Evolutionary conservation across 139 green algal species (phyloP), one percentile per base, ranked within the genome.

Genomic region (Desmodesmus armatus): DNA sequence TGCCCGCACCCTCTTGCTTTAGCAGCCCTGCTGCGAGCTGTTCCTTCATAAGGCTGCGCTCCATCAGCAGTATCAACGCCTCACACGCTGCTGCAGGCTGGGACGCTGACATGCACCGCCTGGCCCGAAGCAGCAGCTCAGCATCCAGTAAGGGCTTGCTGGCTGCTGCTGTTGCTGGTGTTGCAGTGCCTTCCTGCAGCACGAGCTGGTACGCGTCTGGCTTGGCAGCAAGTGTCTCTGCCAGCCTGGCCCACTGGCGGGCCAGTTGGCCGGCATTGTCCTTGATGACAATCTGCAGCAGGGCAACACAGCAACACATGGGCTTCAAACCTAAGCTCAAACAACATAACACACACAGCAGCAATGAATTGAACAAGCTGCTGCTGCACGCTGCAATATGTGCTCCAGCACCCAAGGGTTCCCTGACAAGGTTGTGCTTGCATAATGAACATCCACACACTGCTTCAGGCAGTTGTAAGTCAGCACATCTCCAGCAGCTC

Each of bases 11-110:
- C 55, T 58, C 35, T 55, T 53, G 58, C 55, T 37, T 23, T 5
- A 82, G 9, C 2, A 39, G 37, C 35, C 76, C 76, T 72, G 76
- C 53, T 55, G 76, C 76, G 11, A 83, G 76, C 76, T 83, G 76
- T 21, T 83, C 76, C 55, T 83, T 83, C 3, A 83, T 29, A 25
- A 71, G 35, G 35, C 76, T 43, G 33, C 76, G 37, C 76, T 83
- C 76, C 35, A 83, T 53, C 55, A 83, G 76, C 55, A 83, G 55
- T 40, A 72, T 25, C 53, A 83, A 13, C 25, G n/a, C n/a, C 7
- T 7, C 23, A 41, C 76, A 72, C 27, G 39, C 76, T 2, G 53
- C 76, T 25, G 25, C 9, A 27, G 76, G 37, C 40, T 83, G 51
- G 23, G 60, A 35, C 3, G 43, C 47, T 19, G 43, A 25, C 40